These are phyloP conservation scores for Letharia lupina DNA, from an alignment of 495 filamentous ascomycete genomes.

Conservation along the genomic window DNA sequence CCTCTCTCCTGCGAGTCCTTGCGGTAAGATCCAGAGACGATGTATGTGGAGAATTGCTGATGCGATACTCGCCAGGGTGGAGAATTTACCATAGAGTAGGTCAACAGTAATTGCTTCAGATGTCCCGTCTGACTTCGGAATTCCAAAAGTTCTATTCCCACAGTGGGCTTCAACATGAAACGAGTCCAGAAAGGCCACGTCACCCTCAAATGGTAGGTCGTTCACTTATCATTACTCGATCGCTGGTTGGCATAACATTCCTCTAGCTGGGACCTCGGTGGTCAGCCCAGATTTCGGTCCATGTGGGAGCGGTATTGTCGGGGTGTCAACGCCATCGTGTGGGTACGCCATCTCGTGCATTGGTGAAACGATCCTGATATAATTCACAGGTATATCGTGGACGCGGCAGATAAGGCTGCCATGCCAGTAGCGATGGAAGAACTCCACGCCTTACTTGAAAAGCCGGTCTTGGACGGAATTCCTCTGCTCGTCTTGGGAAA, in stretches of 20 bases:
- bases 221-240: conserved; percentile 18
- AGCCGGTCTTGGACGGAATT: conserved; percentile 78
- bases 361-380: conserved; percentile 20
- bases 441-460: conserved; percentile 78
- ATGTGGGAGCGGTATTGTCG: conserved; percentile 99
- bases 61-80: conserved; percentile 58
- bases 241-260: conserved; percentile 22
- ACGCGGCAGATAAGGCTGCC: conserved; percentile 73
- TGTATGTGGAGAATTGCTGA: conserved; percentile 23
- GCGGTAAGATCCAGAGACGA: conserved; percentile 56
- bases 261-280: conserved; percentile 85
- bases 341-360: conserved; percentile 19
- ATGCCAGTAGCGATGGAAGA: conserved; percentile 87
- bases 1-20: conserved; percentile 83
- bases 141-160: conserved; percentile 79
- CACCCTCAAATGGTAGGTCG: conserved; percentile 80
- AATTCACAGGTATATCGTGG: conserved; percentile 72
- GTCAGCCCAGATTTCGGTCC: conserved; percentile 90
- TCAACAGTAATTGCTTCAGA: conserved; percentile 24
- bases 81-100: conserved; percentile 99
- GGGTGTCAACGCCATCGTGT: conserved; percentile 96
- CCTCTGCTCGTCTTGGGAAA: conserved; percentile 95
- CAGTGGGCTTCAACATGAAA: conserved; percentile 99
- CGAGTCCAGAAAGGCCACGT: conserved; percentile 96
- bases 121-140: conserved; percentile 12